Base-by-base conservation (phyloP, 257 asterid genomes). In the Nicotiana otophora region DNA sequence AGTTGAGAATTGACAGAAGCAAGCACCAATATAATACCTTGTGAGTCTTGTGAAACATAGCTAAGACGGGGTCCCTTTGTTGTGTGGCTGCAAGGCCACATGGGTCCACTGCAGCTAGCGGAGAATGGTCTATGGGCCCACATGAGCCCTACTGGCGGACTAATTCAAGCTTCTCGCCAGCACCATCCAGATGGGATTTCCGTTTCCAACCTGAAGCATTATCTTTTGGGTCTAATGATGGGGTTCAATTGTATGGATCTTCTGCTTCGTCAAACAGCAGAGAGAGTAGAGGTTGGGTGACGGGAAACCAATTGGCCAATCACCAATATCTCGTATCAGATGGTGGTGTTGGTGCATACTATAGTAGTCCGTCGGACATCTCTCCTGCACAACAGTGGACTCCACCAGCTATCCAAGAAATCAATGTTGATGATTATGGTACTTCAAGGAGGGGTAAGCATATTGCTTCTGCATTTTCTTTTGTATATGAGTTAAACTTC, bases 31-130 rank as follows among this genome's bases (percentile, higher is more conserved):
- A 70, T 82, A 83, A 77, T 78, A 89, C 69, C 66, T 77, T 69
- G 87, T 55, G 88, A 82, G 88, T 89, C 83, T 72, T 76, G 77
- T 85, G 83, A 91, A 96, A 87, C 87, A 96, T 94, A 87, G 98
- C 98, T 89, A 94, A 91, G 87, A 96, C 96, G 99, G 99, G 99
- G 97, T 94, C 99, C 82, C 98, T 96, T 82, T 96, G 99, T 93
- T 96, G 98, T 93, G 99, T 94, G 98, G 99, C 99, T 86, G 96
- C 98, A 64, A 92, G 99, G 99, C 99, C 98, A 90, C 98, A 96
- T 93, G 97, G 95, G 82, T 93, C 98, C 57, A 94, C 87, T 86
- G 87, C 94, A 68, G 81, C 98, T 80, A 95, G 95, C 84, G 82
- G 95, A 86, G 99, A 96, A 85, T 94, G 98, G 97, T 96, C 99